A percentile compares a stretch with the other conserved stretches of the same genome.
phyloP scores from a whole-genome alignment of 768 basidiomycete genomes.

The Sistotremastrum suecicum region DNA sequence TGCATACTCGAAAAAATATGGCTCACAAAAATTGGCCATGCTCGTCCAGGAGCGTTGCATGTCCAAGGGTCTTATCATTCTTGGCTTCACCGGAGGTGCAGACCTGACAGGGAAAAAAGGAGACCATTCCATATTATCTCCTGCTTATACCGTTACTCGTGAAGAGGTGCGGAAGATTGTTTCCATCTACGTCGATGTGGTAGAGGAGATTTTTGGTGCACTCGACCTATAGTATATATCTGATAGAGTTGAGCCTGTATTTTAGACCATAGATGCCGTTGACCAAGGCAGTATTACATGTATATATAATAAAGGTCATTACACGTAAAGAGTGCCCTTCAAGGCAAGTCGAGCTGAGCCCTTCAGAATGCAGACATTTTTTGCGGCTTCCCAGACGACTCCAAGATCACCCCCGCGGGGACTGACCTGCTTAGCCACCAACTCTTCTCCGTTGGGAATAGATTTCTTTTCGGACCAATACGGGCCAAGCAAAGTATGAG shows the following conservation, averaged over 20 bases:
- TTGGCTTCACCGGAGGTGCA: conserved; percentile 62
- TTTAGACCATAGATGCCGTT: neutral
- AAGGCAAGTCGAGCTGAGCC: conserved; percentile 11
- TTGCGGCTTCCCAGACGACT: conserved; percentile 23
- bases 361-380: conserved; percentile 18
- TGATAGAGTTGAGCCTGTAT: neutral
- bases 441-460: conserved; percentile 18
- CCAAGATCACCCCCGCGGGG: conserved; percentile 31
- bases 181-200: conserved; percentile 45
- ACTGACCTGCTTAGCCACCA: conserved; percentile 39
- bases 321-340: neutral
- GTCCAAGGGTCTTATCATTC: conserved; percentile 50
- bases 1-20: conserved; percentile 16
- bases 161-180: conserved; percentile 60
- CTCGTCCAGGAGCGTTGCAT: conserved; percentile 57
- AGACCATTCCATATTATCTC: conserved; percentile 60
- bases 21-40: conserved; percentile 45
- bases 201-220: conserved; percentile 41
- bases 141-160: conserved; percentile 64
- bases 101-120: conserved; percentile 59
- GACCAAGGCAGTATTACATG: neutral
- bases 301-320: neutral
- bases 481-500: conserved; percentile 33
- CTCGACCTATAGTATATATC: neutral
- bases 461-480: conserved; percentile 32